Percentiles rank a stretch among this genome's conserved stretches.
Evolutionary conservation across 2,329 filamentous ascomycete species (phyloP).

Genomic region (Capronia epimyces): DNA sequence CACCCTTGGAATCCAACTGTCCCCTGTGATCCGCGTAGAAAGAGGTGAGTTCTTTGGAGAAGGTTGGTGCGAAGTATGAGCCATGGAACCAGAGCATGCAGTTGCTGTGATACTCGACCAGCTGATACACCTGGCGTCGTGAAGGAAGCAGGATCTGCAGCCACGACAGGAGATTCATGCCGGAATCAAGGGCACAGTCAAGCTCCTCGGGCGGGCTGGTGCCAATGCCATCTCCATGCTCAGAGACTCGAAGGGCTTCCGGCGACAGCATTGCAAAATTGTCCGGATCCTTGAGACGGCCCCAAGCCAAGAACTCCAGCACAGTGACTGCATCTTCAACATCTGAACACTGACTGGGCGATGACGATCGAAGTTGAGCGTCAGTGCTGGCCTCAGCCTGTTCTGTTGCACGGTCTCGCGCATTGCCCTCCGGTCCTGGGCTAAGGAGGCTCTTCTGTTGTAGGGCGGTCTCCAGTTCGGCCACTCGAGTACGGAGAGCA

Average conservation of each 20-base stretch:
- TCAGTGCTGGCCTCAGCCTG: conserved; percentile 4
- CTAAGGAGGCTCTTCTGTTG: conserved; percentile 22
- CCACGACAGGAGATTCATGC: conserved; percentile 29
- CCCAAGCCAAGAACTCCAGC: conserved; percentile 47
- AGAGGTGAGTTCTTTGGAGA: conserved; percentile 37
- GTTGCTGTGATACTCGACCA: conserved; percentile 39
- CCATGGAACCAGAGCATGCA: conserved; percentile 39
- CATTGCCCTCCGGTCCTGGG: conserved; percentile 6
- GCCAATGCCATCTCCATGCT: conserved; percentile 8
- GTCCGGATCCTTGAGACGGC: conserved; percentile 40
- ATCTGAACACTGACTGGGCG: conserved; percentile 30
- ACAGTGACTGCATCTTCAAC: conserved; percentile 43
- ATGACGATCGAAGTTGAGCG: conserved; percentile 12
- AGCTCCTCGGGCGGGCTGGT: conserved; percentile 25
- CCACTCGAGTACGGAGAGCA: conserved; percentile 29
- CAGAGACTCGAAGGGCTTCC: conserved; percentile 11
- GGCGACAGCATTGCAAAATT: conserved; percentile 13
- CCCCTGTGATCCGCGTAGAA: conserved; percentile 37
- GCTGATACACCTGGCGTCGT: conserved; percentile 15
- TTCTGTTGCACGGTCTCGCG: conserved; percentile 8
- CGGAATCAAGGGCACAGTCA: conserved; percentile 19
- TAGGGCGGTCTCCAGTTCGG: conserved; percentile 30
- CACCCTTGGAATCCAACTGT: conserved; percentile 31
- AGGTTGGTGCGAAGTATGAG: conserved; percentile 37
- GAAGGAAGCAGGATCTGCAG: conserved; percentile 38